phyloP scores from a whole-genome alignment of 768 basidiomycete species.

The Pluteus cervinus region DNA sequence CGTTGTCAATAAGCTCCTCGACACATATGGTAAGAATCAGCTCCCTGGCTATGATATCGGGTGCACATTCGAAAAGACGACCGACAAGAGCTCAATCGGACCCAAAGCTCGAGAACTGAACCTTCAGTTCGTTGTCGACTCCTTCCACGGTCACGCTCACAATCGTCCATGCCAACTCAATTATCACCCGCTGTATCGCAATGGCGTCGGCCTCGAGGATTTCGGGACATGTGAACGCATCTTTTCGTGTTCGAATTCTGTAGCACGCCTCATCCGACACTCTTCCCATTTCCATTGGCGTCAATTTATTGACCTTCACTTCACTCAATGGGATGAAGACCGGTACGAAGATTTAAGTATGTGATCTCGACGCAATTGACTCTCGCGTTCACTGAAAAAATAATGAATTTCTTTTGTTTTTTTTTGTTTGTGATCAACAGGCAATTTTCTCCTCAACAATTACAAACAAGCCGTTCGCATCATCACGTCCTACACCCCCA shows the following conservation, averaged over 20 bases:
- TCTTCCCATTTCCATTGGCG: slow-evolving; percentile 19
- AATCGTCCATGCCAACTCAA: slow-evolving; percentile 23
- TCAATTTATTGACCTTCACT: slow-evolving; percentile 23
- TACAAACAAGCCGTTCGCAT: neutral
- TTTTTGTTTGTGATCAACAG: slow-evolving; percentile 1
- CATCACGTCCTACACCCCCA: neutral
- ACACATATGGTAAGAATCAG: slow-evolving; percentile 10
- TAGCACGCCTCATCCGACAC: slow-evolving; percentile 19
- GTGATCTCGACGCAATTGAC: neutral
- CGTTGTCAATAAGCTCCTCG: slow-evolving; percentile 8
- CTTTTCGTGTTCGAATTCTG: slow-evolving; percentile 25
- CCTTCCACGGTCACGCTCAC: slow-evolving; percentile 31
- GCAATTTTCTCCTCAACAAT: neutral
- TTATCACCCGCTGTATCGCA: slow-evolving; percentile 17
- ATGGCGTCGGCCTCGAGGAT: slow-evolving; percentile 7
- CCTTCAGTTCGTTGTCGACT: slow-evolving; percentile 9
- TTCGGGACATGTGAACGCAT: slow-evolving; percentile 15
- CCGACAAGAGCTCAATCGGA: slow-evolving; percentile 1
- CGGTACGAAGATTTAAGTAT: slow-evolving; percentile 23
- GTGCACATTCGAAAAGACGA: slow-evolving; percentile 15
- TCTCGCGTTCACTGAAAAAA: too few relatives aligned
- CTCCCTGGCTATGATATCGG: slow-evolving; percentile 21
- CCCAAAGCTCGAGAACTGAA: neutral
- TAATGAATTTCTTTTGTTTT: neutral
- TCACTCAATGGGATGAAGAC: slow-evolving; percentile 27